Base-by-base conservation (phyloP, 2,329 filamentous ascomycete genomes). In the Diaporthe vexans region DNA sequence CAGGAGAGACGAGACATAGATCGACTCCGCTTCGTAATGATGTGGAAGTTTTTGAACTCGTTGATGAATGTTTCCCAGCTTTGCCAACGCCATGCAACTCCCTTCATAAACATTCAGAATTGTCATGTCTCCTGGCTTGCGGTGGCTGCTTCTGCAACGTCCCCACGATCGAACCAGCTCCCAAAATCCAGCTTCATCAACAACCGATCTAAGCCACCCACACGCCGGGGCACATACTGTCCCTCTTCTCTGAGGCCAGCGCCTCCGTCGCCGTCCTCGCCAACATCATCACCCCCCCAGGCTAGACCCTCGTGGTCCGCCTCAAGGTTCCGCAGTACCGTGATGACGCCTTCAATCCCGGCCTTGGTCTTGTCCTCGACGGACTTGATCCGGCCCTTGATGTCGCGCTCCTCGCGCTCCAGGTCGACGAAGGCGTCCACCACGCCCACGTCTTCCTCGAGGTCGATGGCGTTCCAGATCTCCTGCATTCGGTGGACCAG, bases 111-210 rank as follows among this genome's bases (percentile, higher is more conserved):
- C 21, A 9, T 19, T 52, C 13, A 19, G 63, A 37, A 37, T 29
- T 58, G 5, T 48, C 35, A n/a, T 1, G 15, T 26, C 17, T 52
- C 69, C 19, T 70, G 72, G 29, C 6, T 37, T 63, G 9, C 58
- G 21, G 8, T 21, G 48, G 48, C n/a, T 10, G 57, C 73, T 15
- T 29, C 69, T n/a, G 73, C 74, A 78, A 59, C 79, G 79, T 70
- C 78, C 74, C 46, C 81, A 80, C 82, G 76, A 59, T 80, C 85
- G 76, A 90, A 88, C 89, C 89, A 91, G 71, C 84, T 88, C 26
- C 89, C 90, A 81, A 91, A 91, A 80, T 98, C 95, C 78, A 98
- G 85, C 86, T 98, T 98, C 94, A 98, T 97, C 81, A 98, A 83
- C 80, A 98, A 83, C 74, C 94, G 88, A 84, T 98, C 95, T 59